These are phyloP conservation scores for Pyrenophora graminea DNA, from an alignment of 2,329 filamentous ascomycete genomes.

Conservation along the genomic window DNA sequence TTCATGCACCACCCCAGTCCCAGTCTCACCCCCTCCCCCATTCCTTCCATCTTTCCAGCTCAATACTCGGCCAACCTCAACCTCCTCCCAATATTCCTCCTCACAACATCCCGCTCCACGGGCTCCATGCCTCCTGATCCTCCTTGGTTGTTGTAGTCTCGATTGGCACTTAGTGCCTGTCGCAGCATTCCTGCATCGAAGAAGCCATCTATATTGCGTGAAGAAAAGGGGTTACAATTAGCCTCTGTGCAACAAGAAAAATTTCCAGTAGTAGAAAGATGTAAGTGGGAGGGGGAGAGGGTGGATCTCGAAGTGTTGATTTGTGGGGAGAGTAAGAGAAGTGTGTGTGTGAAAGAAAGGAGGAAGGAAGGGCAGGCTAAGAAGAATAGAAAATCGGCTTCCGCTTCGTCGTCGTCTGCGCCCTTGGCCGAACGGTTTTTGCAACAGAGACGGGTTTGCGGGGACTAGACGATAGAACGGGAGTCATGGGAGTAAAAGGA, in stretches of 20 bases:
- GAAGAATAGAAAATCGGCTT: slow-evolving; percentile 26
- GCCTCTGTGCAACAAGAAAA: background rate
- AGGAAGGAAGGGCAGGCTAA: slow-evolving; percentile 1
- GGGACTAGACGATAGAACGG: slow-evolving; percentile 37
- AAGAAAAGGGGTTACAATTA: slow-evolving; percentile 13
- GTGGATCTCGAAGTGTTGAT: background rate
- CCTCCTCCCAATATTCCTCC: slow-evolving; percentile 75
- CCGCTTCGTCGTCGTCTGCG: slow-evolving; percentile 26
- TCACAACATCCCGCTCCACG: slow-evolving; percentile 63
- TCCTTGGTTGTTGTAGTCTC: slow-evolving; percentile 44
- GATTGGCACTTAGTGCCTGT: slow-evolving; percentile 77
- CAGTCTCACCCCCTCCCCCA: too few species aligned
- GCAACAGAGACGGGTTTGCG: slow-evolving; percentile 21
- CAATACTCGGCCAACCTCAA: slow-evolving; percentile 71
- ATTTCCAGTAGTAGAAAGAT: background rate
- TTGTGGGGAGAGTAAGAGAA: slow-evolving; percentile 8
- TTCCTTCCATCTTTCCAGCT: background rate
- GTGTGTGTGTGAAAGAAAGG: too few species aligned
- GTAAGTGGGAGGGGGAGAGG: background rate
- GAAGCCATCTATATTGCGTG: slow-evolving; percentile 74
- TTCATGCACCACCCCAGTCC: too few species aligned
- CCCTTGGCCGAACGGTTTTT: slow-evolving; percentile 24
- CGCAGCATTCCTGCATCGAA: slow-evolving; percentile 96
- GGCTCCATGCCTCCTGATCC: slow-evolving; percentile 35
- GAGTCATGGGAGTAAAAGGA: slow-evolving; percentile 40